phyloP scores from a whole-genome alignment of 345 rosid species.

The Populus simonii region DNA sequence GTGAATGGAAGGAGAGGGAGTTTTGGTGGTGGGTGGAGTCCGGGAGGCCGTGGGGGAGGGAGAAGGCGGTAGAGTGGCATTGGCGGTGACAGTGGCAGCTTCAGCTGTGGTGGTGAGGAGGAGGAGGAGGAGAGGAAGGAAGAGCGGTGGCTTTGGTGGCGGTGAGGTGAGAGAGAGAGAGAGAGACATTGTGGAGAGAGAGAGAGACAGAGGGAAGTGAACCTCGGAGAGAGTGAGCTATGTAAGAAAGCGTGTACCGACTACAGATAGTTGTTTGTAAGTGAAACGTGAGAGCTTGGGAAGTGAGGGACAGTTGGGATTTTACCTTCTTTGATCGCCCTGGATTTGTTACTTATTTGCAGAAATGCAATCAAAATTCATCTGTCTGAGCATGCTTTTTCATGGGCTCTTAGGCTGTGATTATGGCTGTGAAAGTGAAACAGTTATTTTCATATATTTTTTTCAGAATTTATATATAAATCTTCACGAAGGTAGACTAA shows the following conservation, averaged over 20 bases:
- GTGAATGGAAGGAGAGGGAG: constrained; percentile 31
- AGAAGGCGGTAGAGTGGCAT: constrained; percentile 13
- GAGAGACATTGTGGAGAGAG: constrained; percentile 37
- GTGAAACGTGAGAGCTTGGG: not conserved
- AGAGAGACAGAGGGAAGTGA: constrained; percentile 13
- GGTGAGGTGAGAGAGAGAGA: not conserved
- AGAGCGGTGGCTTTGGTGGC: constrained; percentile 24
- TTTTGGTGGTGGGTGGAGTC: constrained; percentile 3
- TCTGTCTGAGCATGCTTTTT: too few species aligned
- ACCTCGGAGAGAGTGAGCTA: constrained; percentile 9
- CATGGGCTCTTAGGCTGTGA: too few species aligned
- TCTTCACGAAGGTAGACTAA: too few species aligned
- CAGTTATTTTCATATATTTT: too few species aligned
- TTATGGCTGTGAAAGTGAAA: too few species aligned
- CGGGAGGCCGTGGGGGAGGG: constrained; percentile 32
- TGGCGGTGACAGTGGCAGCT: constrained; percentile 16
- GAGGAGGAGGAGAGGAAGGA: constrained; percentile 21
- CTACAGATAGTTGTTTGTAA: not conserved
- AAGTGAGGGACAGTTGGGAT: not conserved
- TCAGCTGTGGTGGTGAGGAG: constrained; percentile 11
- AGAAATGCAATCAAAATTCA: too few species aligned
- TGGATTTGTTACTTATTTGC: too few species aligned
- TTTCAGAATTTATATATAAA: too few species aligned
- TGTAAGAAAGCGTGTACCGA: not conserved
- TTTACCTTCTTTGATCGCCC: not conserved